Conservation (phyloP, 257 asterid genomes). For the Ilex aquifolium region DNA sequence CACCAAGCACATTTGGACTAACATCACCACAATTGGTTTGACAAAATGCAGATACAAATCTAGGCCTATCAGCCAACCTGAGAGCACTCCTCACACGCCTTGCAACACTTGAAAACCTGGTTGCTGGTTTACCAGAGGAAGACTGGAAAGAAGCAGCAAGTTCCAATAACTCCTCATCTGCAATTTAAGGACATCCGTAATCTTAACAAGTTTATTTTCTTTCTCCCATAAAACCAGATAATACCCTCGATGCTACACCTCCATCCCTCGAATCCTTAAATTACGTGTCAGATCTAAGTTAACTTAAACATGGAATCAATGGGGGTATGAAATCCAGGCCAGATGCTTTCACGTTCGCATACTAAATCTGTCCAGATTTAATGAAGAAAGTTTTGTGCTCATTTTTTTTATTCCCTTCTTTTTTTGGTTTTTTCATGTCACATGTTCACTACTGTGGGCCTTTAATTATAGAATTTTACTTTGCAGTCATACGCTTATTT, state of each 20-base stretch:
- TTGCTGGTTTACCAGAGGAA: constrained; percentile 59
- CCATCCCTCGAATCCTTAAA: no score
- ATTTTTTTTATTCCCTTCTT: no score
- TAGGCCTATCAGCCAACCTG: constrained; percentile 67
- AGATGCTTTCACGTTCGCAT: no score
- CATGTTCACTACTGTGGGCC: no score
- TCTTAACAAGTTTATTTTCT: constrained; percentile 10
- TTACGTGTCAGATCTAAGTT: no score
- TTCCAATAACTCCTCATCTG: constrained; percentile 86
- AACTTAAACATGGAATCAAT: no score
- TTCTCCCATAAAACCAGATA: background rate
- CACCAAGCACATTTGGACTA: constrained; percentile 98
- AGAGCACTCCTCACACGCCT: constrained; percentile 87
- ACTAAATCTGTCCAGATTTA: no score
- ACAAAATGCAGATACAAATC: constrained; percentile 92
- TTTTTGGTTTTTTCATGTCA: no score
- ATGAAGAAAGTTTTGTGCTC: no score
- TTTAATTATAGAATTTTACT: no score
- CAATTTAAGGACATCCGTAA: constrained; percentile 20
- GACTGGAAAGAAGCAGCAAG: constrained; percentile 81
- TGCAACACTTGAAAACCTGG: constrained; percentile 59
- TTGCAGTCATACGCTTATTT: no score
- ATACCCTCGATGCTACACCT: constrained; percentile 2
- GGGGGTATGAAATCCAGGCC: no score
- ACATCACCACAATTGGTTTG: constrained; percentile 98